Evolutionary conservation across 495 filamentous ascomycete genomes (phyloP).

Genomic region (Thermochaetoides thermophila): DNA sequence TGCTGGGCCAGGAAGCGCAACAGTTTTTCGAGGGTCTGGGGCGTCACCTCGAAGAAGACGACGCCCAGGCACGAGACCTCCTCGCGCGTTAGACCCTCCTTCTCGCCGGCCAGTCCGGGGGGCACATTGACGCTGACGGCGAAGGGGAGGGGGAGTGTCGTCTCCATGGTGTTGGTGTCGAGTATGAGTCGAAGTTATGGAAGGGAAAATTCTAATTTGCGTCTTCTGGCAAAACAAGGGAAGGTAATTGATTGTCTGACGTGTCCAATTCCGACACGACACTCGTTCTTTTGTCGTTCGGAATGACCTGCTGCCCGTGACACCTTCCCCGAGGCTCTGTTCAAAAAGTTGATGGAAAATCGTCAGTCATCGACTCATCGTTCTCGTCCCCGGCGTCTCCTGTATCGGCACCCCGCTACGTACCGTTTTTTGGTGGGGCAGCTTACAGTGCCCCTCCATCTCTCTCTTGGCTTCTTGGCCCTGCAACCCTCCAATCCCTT

Average conservation of each 20-base stretch:
- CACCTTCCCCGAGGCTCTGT: too few species aligned
- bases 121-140: slow-evolving; percentile 43
- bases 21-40: slow-evolving; percentile 41
- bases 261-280: too few species aligned
- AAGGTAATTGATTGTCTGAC: too few species aligned
- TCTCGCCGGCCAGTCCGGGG: slow-evolving; percentile 30
- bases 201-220: too few species aligned
- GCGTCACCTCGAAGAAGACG: slow-evolving; percentile 53
- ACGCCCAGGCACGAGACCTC: slow-evolving; percentile 67
- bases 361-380: too few species aligned
- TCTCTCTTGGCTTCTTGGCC: not conserved
- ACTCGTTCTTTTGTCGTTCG: too few species aligned
- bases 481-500: too few species aligned
- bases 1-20: slow-evolving; percentile 54
- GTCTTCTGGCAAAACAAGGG: too few species aligned
- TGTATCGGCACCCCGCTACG: slow-evolving; percentile 5
- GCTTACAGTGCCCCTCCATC: slow-evolving; percentile 5
- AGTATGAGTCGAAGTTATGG: too few species aligned
- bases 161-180: slow-evolving; percentile 40
- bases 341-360: too few species aligned
- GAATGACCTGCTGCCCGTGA: too few species aligned
- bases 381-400: too few species aligned
- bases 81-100: slow-evolving; percentile 44
- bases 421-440: slow-evolving; percentile 1
- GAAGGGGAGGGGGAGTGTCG: slow-evolving; percentile 40